These are phyloP conservation scores for Magnusiomyces suaveolens DNA, from an alignment of 1,139 yeast species.

Conservation along the genomic window DNA sequence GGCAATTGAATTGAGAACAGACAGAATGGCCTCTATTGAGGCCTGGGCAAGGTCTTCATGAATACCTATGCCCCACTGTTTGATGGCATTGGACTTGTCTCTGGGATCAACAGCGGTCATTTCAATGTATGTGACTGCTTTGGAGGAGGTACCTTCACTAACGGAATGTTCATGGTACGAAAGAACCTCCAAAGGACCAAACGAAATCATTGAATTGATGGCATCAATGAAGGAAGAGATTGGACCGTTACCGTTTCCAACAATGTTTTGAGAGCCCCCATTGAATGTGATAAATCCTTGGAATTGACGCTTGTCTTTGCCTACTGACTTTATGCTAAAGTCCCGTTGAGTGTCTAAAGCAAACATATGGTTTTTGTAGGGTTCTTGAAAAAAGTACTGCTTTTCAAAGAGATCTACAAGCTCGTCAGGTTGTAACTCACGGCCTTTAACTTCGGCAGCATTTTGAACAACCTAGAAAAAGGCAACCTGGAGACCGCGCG, in stretches of 20 bases:
- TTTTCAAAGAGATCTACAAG: constrained; percentile 64
- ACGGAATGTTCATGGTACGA: constrained; percentile 87
- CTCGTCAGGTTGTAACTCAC: constrained; percentile 73
- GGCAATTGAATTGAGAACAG: constrained; percentile 48
- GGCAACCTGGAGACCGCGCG: constrained; percentile 83
- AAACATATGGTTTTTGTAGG: constrained; percentile 33
- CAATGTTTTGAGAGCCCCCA: constrained; percentile 36
- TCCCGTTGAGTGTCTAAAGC: constrained; percentile 22
- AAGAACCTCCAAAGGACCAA: constrained; percentile 52
- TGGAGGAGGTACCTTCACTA: constrained; percentile 74
- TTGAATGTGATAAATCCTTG: constrained; percentile 42
- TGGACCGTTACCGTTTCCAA: constrained; percentile 90
- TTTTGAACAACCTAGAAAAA: constrained; percentile 77
- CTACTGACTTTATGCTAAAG: constrained; percentile 25
- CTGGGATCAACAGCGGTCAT: constrained; percentile 31
- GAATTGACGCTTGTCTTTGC: constrained; percentile 40
- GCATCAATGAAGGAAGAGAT: constrained; percentile 86
- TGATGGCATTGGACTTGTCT: constrained; percentile 33
- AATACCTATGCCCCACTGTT: constrained; percentile 90
- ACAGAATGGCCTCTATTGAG: constrained; percentile 67
- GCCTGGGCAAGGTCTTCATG: constrained; percentile 91
- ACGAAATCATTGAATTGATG: constrained; percentile 43
- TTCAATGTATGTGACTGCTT: constrained; percentile 86
- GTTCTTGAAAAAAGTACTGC: constrained; percentile 49
- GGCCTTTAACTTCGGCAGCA: constrained; percentile 66